Evolutionary conservation across 129 eudicot species (phyloP), one percentile per base, ranked within the genome.

Genomic region (Oenanthe sinensis): DNA sequence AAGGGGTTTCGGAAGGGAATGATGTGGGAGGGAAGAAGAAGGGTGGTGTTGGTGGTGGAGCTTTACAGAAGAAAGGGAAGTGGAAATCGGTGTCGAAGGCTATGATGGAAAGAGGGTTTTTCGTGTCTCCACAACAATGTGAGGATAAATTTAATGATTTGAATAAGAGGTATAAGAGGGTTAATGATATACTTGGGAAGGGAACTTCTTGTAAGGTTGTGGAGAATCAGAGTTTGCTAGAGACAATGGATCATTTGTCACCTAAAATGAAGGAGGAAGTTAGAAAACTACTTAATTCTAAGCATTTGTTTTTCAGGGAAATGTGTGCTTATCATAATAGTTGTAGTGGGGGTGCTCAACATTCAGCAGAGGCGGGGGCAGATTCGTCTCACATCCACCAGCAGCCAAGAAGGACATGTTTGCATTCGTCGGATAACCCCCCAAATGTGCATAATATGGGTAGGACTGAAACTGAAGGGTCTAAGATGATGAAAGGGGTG

Each of bases 41-140:
- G 68, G 77, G 85, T 50, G 82, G 82, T 0, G 19, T 22, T 5
- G 77, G 77, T 22, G 50, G 40, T 20, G 91, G 89, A 62, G 86
- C 85, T 22, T 75, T 91, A 84, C 98, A 94, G 91, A 94, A 94
- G 84, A 94, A 94, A 75, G 98, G 98, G 71, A 94, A 94, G 45
- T 94, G 98, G 98, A 94, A 94, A 79, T 94, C 98, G 42, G 98
- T 94, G 63, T 94, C 98, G 13, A 79, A 82, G 71, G 98, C 93
- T 19, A 94, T 94, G 98, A 85, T 91, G 97, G 98, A 94, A 84
- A 83, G 87, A 76, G 98, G 98, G 78, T 94, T 91, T 75, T 82
- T 82, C 75, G 98, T 94, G 24, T 94, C 98, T 26, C 98, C 98
- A 24, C 98, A 94, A 79, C 98, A 94, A 77, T 94, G 98, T 72